Base-by-base conservation (phyloP, 495 filamentous ascomycete genomes). In the Evansstolkia leycettana region DNA sequence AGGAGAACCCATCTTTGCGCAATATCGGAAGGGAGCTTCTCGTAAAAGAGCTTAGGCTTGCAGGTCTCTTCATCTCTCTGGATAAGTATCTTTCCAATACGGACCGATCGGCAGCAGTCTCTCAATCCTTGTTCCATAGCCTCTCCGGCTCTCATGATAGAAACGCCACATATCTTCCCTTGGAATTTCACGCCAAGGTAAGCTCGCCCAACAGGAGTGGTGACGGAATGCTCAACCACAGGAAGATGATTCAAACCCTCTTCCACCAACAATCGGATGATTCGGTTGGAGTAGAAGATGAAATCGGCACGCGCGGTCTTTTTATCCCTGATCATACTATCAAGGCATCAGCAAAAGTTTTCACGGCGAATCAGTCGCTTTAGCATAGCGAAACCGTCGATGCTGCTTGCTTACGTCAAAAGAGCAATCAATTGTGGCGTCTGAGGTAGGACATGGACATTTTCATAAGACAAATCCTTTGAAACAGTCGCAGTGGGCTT, bases 281-380 rank as follows among this genome's bases (percentile, higher is more conserved):
- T 96, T 43, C 90, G 77, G 64, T 98, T 98, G 31, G 89, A 94
- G 60, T 95, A 94, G 68, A 98, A 98, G 48, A 98, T 94, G 58
- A 96, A 98, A 59, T 96, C 90, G 24, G 85, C 90, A 33, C 90
- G 81, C 19, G 72, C 69, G 7, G 92, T 98, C 44, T 80, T 71
- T 59, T 78, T 81, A 55, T 96, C 84, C 45, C 90, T 76, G 56
- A 98, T 95, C 74, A 94, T 95, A 40, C 89, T 98, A 46, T 47
- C 11, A 24, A 34, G 17, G 2, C 17, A 24, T 34, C 17, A 34
- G 20, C 13, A 16, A 24, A 19, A 19, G 15, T 16, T 17, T 9
- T 17, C 17, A 12, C 18, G 17, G 26, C 5, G 12, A 14, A 38
- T 12, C 27, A 44, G 24, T 26, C 13, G 31, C n/a, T 15, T 6